phyloP scores from a whole-genome alignment of 1,139 yeast genomes.

The Kodamaea sp. region DNA sequence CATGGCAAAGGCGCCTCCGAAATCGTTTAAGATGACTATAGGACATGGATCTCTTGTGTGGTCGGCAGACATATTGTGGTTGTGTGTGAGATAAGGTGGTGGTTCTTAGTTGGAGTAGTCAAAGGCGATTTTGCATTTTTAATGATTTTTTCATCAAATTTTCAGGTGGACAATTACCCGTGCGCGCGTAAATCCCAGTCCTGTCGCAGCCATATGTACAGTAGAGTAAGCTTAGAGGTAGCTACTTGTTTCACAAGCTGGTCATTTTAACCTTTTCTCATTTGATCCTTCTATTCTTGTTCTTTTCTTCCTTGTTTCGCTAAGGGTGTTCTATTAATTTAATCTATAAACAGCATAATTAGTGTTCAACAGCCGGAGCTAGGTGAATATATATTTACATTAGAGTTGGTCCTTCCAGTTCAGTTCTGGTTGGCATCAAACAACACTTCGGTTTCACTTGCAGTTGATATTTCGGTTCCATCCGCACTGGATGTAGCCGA shows the following conservation, averaged over 20 bases:
- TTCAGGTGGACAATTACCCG: conserved; percentile 6
- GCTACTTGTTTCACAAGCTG: neutral
- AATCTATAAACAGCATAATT: too few relatives aligned
- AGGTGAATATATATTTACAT: too few relatives aligned
- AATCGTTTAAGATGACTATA: conserved; percentile 89
- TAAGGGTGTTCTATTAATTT: too few relatives aligned
- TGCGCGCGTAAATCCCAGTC: conserved; percentile 2
- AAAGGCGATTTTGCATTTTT: too few relatives aligned
- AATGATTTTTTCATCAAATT: conserved; percentile 3
- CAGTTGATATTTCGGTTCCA: conserved; percentile 2
- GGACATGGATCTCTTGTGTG: conserved; percentile 99
- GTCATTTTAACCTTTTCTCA: too few relatives aligned
- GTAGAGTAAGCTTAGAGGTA: neutral
- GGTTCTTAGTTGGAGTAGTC: neutral
- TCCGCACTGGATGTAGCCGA: neutral
- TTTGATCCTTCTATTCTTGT: too few relatives aligned
- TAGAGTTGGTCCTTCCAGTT: too few relatives aligned
- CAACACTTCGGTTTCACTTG: conserved; percentile 7
- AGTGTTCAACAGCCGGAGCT: too few relatives aligned
- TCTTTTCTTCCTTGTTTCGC: too few relatives aligned
- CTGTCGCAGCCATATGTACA: neutral
- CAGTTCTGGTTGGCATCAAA: conserved; percentile 2
- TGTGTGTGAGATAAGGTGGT: neutral
- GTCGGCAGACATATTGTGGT: conserved; percentile 74
- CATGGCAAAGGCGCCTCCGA: conserved; percentile 99